Conservation (phyloP, 441 rosid genomes). For the Corymbia citriodora region DNA sequence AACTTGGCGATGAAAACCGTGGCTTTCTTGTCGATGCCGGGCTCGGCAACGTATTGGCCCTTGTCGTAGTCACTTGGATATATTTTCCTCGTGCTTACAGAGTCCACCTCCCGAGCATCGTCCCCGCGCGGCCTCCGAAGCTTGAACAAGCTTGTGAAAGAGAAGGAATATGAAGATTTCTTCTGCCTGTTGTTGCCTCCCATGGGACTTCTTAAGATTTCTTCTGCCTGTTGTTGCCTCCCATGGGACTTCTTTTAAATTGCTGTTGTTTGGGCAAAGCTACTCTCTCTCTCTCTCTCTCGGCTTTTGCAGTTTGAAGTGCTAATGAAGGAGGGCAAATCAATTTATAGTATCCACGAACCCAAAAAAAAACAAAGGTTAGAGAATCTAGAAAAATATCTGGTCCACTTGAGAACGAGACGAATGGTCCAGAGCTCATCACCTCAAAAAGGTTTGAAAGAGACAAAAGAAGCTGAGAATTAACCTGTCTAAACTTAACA, state of each 20-base stretch:
- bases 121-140: slow-evolving; percentile 14
- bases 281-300: neutral
- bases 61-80: neutral
- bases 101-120: neutral
- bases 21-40: neutral
- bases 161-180: slow-evolving; percentile 23
- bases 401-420: neutral
- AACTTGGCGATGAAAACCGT: neutral
- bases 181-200: slow-evolving; percentile 31
- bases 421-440: neutral
- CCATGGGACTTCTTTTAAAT: slow-evolving; percentile 17
- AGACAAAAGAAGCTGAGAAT: neutral
- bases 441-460: neutral
- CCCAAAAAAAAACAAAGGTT: neutral
- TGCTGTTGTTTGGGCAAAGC: neutral
- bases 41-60: neutral
- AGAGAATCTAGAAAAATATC: neutral
- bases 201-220: too few species aligned
- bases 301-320: neutral
- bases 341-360: neutral
- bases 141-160: slow-evolving; percentile 33
- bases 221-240: slow-evolving; percentile 31
- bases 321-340: neutral
- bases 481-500: neutral
- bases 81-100: neutral